These are phyloP conservation scores for Streptanthus diversifolius DNA, from an alignment of 345 rosid species.

Conservation along the genomic window DNA sequence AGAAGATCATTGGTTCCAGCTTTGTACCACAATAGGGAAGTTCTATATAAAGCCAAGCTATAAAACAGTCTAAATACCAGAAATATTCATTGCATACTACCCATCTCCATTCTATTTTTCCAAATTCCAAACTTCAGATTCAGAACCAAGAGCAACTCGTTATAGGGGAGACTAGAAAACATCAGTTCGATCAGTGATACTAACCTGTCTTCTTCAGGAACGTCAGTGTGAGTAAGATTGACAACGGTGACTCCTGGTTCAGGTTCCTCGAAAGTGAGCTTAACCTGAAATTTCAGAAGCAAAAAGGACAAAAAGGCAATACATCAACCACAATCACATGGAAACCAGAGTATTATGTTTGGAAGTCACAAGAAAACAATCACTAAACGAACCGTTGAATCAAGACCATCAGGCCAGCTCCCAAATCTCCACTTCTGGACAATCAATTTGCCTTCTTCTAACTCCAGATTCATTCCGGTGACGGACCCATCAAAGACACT, in stretches of 20 bases:
- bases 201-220: constrained; percentile 94
- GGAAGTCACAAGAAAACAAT: background rate
- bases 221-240: constrained; percentile 68
- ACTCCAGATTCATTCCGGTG: constrained; percentile 66
- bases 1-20: background rate
- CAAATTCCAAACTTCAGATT: background rate
- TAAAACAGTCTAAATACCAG: background rate
- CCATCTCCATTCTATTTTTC: background rate
- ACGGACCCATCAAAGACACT: constrained; percentile 93
- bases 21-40: background rate
- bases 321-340: constrained; percentile 10
- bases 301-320: background rate
- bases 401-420: constrained; percentile 93
- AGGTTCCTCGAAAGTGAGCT: constrained; percentile 63
- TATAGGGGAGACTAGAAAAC: background rate
- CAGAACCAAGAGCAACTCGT: background rate
- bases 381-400: constrained; percentile 57
- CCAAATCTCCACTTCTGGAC: constrained; percentile 94
- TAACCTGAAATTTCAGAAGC: constrained; percentile 53
- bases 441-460: constrained; percentile 85
- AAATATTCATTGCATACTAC: background rate
- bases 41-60: background rate
- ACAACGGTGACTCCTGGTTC: constrained; percentile 77
- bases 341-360: background rate
- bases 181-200: background rate